Evolutionary conservation across 768 basidiomycete genomes (phyloP), one percentile per base, ranked within the genome.

Genomic region (Psilocybe cubensis): DNA sequence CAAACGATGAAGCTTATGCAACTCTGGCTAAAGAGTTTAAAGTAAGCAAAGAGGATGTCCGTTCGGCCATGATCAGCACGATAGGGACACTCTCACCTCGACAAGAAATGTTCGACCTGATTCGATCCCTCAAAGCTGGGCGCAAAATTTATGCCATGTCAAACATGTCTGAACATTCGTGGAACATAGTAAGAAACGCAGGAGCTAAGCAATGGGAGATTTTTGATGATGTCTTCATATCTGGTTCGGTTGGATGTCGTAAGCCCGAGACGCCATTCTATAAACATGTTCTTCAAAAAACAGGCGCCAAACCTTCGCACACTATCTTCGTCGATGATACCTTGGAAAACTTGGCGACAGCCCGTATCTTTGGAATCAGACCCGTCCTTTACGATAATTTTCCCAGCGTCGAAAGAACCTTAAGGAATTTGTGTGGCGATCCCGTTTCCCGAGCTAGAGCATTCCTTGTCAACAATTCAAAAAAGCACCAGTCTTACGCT

Each of bases 311-410:
- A 46, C 76, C 79, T 1, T 35, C 50, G 0, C 66, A 65, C 0
- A 71, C 73, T 5, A 70, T 78, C 18, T 80, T 80, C 57, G 70
- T 81, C 21, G 79, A 80, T 47, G 77, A 79, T 64, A 73, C 74
- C 45, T 61, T 66, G 10, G 77, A 79, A 57, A 79, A 80, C 51
- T 74, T 81, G 6, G 61, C 74, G 3, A 65, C 73, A 1, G 79
- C 79, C 3, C 74, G 74, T 3, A 77, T 75, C 0, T 65, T 80
- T 9, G 79, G 79, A 14, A 68, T 80, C 35, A 64, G 70, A 17
- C 76, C 77, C 1, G 68, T 81, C 46, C 66, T 77, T 20, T 75
- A 71, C 50, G 72, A 76, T 42, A 61, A 68, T 25, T 59, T 63
- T 11, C 59, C 49, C 0, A 66, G 67, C 29, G 75, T 76, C 31